A percentile compares a stretch with the other conserved stretches of the same genome.
Conservation (phyloP, 2,329 filamentous ascomycete species). For the Penicillium sp. region DNA sequence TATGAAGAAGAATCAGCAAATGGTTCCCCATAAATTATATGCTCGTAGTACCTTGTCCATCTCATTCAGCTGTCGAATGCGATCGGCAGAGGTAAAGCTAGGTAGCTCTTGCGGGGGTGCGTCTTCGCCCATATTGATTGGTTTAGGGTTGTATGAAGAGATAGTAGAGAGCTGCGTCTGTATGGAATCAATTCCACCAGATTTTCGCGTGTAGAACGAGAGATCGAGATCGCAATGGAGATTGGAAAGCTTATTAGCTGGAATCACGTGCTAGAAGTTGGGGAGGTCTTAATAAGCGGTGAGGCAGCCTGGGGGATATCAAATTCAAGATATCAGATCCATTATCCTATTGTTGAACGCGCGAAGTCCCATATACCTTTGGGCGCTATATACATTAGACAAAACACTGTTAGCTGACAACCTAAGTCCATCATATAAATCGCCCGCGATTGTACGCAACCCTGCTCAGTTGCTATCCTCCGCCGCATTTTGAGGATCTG, state of each 20-base stretch:
- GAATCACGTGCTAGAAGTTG: conserved; percentile 14
- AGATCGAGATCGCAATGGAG: not conserved
- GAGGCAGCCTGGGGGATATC: conserved; percentile 21
- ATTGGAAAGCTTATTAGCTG: not conserved
- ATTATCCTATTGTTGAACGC: conserved; percentile 7
- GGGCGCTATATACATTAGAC: not conserved
- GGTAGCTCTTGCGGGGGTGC: conserved; percentile 23
- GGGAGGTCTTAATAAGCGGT: conserved; percentile 15
- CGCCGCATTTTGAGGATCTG: not conserved
- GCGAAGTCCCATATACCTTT: not conserved
- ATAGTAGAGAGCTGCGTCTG: not conserved
- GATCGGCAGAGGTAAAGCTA: conserved; percentile 69
- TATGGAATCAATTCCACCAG: not conserved
- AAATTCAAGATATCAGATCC: conserved; percentile 19
- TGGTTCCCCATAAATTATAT: not conserved
- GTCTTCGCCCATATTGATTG: conserved; percentile 22
- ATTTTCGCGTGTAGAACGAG: not conserved
- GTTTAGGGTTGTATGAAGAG: not conserved
- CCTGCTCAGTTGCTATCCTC: not conserved
- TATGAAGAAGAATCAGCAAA: not conserved
- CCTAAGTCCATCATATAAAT: not conserved
- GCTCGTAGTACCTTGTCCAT: conserved; percentile 62
- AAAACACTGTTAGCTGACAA: not conserved
- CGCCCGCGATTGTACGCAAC: not conserved
- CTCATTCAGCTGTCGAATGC: conserved; percentile 74